Evolutionary conservation across 768 basidiomycete species (phyloP).

Genomic region (Russula griseocarnosa): DNA sequence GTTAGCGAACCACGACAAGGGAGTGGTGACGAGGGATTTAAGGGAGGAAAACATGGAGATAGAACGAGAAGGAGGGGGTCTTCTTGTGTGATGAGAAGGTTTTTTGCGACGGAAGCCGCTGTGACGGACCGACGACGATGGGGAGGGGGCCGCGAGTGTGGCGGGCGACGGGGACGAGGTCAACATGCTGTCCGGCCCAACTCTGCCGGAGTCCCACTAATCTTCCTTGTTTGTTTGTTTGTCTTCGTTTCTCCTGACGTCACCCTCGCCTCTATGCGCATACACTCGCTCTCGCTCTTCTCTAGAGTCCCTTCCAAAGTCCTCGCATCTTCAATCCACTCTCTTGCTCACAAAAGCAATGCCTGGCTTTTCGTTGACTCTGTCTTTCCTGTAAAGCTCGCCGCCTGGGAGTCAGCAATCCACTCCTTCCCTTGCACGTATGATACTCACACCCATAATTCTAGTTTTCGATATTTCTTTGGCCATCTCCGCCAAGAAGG

Average conservation of each 20-base stretch:
- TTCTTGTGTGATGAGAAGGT: slow-evolving; percentile 23
- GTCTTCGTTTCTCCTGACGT: background rate
- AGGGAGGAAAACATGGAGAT: slow-evolving; percentile 36
- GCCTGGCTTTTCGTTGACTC: slow-evolving; percentile 73
- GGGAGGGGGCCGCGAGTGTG: slow-evolving; percentile 33
- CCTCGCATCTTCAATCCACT: background rate
- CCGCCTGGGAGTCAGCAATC: slow-evolving; percentile 63
- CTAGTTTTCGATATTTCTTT: slow-evolving; percentile 60
- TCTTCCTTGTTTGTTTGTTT: background rate
- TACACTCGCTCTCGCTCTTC: slow-evolving; percentile 15
- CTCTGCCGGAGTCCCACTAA: slow-evolving; percentile 35
- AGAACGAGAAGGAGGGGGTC: slow-evolving; percentile 31
- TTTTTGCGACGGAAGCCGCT: slow-evolving; percentile 25
- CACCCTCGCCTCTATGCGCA: slow-evolving; percentile 1
- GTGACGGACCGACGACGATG: slow-evolving; percentile 27
- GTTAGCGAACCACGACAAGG: slow-evolving; percentile 35
- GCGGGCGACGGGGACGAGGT: slow-evolving; percentile 26
- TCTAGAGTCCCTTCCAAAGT: background rate
- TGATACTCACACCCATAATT: slow-evolving; percentile 4
- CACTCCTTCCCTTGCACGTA: background rate
- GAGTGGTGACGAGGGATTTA: slow-evolving; percentile 37
- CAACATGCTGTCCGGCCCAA: slow-evolving; percentile 37
- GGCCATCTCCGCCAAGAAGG: slow-evolving; percentile 56
- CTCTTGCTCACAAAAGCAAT: slow-evolving; percentile 35
- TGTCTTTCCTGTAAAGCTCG: slow-evolving; percentile 71